Conservation (phyloP, 495 filamentous ascomycete genomes). For the Neurospora sp. region DNA sequence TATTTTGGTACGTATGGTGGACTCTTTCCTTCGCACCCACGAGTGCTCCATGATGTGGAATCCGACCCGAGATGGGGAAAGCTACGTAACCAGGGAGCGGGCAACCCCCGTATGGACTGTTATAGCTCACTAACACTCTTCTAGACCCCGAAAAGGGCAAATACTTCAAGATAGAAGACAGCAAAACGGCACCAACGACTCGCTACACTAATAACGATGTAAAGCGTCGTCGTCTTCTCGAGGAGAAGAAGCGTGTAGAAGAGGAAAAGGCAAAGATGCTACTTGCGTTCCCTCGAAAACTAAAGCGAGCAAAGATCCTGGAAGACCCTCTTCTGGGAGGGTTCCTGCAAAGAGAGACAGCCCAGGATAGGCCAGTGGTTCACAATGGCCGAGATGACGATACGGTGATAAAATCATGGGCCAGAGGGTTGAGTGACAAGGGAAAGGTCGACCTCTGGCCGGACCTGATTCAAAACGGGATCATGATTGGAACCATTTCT, state of each 20-base stretch:
- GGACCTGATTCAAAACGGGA: neutral
- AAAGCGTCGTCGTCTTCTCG: conserved; percentile 26
- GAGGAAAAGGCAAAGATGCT: conserved; percentile 14
- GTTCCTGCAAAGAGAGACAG: conserved; percentile 7
- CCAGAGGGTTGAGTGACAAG: conserved; percentile 10
- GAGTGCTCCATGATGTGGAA: neutral
- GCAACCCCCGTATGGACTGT: neutral
- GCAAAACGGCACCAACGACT: conserved; percentile 25
- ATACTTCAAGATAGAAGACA: conserved; percentile 39
- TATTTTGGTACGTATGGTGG: neutral
- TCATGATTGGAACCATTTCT: neutral
- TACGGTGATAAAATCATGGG: conserved; percentile 6
- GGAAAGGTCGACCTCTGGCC: conserved; percentile 6
- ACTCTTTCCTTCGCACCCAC: neutral
- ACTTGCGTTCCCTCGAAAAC: neutral
- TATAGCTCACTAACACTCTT: neutral
- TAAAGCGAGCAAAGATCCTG: neutral
- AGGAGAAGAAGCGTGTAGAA: conserved; percentile 4
- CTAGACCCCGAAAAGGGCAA: conserved; percentile 33
- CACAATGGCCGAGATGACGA: neutral
- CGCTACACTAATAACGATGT: conserved; percentile 27
- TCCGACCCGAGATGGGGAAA: neutral
- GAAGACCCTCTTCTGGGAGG: conserved; percentile 5
- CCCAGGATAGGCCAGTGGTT: neutral
- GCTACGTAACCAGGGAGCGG: neutral